These are phyloP conservation scores for Candida bentonensis DNA, from an alignment of 805 yeast species.

Conservation along the genomic window DNA sequence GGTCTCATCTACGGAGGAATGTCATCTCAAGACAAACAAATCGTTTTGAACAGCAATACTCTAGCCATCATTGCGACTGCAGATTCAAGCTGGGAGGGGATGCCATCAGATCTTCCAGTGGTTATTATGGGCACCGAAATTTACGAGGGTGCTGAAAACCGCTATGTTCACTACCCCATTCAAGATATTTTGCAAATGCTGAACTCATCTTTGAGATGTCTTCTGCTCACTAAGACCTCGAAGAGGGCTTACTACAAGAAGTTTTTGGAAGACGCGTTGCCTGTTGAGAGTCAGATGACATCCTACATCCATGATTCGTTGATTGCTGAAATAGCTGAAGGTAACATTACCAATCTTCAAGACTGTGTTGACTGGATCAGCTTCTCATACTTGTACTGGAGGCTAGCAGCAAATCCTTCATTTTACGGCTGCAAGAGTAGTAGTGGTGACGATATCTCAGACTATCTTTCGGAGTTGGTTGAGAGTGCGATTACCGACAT, in stretches of 20 bases:
- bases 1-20: conserved; percentile 50
- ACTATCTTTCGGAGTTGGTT: conserved; percentile 68
- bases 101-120: conserved; percentile 22
- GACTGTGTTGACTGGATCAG: conserved; percentile 89
- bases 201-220: conserved; percentile 23
- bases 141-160: conserved; percentile 60
- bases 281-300: conserved; percentile 67
- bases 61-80: conserved; percentile 46
- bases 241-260: conserved; percentile 52
- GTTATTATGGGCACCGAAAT: conserved; percentile 57
- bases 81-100: conserved; percentile 33
- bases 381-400: conserved; percentile 65
- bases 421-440: conserved; percentile 67
- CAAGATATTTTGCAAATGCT: conserved; percentile 28
- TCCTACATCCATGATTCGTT: conserved; percentile 50
- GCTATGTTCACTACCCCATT: conserved; percentile 55
- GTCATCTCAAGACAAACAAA: conserved; percentile 36
- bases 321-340: conserved; percentile 57
- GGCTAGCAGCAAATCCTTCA: conserved; percentile 73
- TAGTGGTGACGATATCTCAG: conserved; percentile 58
- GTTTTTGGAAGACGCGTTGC: conserved; percentile 61
- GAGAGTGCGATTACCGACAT: conserved; percentile 59
- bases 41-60: conserved; percentile 39
- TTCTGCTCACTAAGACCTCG: conserved; percentile 42
- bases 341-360: conserved; percentile 52